Evolutionary conservation across 2,329 filamentous ascomycete genomes (phyloP), one percentile per base, ranked within the genome.

Genomic region (Diaporthe ampelina): DNA sequence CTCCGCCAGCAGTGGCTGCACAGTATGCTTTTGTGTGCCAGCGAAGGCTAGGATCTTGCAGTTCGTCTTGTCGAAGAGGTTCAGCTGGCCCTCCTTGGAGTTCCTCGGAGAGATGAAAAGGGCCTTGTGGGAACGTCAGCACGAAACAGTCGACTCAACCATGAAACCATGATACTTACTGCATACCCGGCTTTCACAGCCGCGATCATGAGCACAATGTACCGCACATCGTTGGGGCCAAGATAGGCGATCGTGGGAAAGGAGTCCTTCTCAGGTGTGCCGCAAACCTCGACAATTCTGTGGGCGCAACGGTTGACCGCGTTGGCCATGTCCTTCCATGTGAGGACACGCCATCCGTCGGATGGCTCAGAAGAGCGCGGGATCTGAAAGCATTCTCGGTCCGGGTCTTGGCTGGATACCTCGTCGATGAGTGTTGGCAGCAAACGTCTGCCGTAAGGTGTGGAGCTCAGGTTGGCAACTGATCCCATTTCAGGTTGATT

Each of bases 21-120:
- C 80, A 17, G 79, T 70, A 8, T 78, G 76, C 50, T 79, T 78
- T 72, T 80, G 80, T 0, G 79, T 76, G 6, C 76, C 74, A 2
- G 84, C 78, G 71, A 82, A 85, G 57, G 78, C 80, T 24, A 88
- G 45, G n/a, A 80, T 77, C 56, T 81, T 79, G 78, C 86, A 88
- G 70, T 85, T 79, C 0, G 86, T 86, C 32, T 79, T 80, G 43
- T 86, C 81, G 48, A 88, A 85, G 0, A 88, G 81, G 48, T 83
- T 84, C 19, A 86, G 73, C 74, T 88, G 85, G 3, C 82, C 86
- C 58, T 87, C 86, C 8, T 81, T 79, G 2, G 84, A 84, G 75
- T 88, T 88, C 3, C 86, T 83, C 0, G 85, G 82, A 24, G 86
- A 88, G 56, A 87, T 83, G 54, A 86, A 83, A 9, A 88, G 79